Evolutionary conservation across 129 eudicot species (phyloP).

Genomic region (Flaveria sonorensis): DNA sequence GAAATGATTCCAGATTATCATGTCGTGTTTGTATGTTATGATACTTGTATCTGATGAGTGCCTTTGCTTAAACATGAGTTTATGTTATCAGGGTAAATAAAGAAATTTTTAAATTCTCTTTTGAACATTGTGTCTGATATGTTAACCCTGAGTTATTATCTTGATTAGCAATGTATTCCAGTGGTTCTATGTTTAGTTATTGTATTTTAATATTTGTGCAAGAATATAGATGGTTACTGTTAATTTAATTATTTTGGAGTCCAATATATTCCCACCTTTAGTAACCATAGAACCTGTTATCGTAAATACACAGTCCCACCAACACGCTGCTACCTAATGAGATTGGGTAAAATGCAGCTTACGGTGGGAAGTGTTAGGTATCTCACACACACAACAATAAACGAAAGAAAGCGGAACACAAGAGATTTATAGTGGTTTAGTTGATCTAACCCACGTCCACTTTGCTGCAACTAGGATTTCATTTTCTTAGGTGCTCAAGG

Average conservation of each 20-base stretch:
- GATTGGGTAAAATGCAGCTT: no score
- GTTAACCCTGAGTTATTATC: slow-evolving; percentile 5
- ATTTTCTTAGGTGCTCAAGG: no score
- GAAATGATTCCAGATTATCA: background rate
- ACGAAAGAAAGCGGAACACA: no score
- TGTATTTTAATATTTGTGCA: background rate
- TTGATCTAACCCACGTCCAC: no score
- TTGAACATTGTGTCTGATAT: background rate
- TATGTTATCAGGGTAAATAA: background rate
- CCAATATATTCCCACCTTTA: background rate
- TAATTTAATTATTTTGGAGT: background rate
- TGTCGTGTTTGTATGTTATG: background rate
- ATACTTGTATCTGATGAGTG: slow-evolving; percentile 1
- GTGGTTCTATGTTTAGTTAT: background rate
- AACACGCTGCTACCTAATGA: no score
- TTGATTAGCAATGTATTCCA: background rate
- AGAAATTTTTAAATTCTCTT: background rate
- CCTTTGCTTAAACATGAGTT: background rate
- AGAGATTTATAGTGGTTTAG: no score
- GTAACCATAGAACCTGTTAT: no score
- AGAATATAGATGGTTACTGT: background rate
- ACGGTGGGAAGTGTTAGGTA: no score
- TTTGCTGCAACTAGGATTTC: no score
- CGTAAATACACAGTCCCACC: no score
- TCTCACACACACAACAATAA: no score